Conservation (phyloP, 345 rosid genomes). For the Mangifera indica region DNA sequence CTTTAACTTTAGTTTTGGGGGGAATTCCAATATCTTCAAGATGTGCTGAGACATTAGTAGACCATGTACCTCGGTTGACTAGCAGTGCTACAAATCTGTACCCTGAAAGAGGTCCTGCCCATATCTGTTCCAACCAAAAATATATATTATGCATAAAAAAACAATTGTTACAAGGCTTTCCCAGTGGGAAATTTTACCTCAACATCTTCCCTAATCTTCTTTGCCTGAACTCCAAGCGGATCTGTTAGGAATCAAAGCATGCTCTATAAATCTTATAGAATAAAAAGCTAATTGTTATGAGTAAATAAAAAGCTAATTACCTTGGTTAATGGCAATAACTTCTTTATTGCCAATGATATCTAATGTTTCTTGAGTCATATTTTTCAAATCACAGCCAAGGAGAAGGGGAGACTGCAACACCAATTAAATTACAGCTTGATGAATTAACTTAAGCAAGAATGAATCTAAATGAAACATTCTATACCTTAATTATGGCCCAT, state of each 20-base stretch:
- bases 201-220: conserved; percentile 58
- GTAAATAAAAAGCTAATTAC: conserved; percentile 24
- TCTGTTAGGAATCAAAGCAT: conserved; percentile 32
- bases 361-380: conserved; percentile 49
- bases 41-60: conserved; percentile 43
- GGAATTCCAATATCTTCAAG: conserved; percentile 65
- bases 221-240: conserved; percentile 74
- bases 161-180: not conserved
- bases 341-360: conserved; percentile 67
- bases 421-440: not conserved
- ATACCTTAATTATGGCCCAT: conserved; percentile 88
- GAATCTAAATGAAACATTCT: not conserved
- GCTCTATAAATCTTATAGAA: not conserved
- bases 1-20: conserved; percentile 37
- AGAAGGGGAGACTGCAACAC: conserved; percentile 62
- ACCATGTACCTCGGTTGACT: conserved; percentile 45
- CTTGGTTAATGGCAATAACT: conserved; percentile 82
- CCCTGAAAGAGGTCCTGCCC: conserved; percentile 75
- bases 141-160: not conserved
- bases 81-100: conserved; percentile 54
- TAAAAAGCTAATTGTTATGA: not conserved
- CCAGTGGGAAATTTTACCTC: conserved; percentile 45
- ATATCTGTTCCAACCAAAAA: conserved; percentile 35
- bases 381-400: conserved; percentile 76
- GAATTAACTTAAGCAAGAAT: not conserved